Base-by-base conservation (phyloP, 2,329 filamentous ascomycete species). In the Cercospora sojina region DNA sequence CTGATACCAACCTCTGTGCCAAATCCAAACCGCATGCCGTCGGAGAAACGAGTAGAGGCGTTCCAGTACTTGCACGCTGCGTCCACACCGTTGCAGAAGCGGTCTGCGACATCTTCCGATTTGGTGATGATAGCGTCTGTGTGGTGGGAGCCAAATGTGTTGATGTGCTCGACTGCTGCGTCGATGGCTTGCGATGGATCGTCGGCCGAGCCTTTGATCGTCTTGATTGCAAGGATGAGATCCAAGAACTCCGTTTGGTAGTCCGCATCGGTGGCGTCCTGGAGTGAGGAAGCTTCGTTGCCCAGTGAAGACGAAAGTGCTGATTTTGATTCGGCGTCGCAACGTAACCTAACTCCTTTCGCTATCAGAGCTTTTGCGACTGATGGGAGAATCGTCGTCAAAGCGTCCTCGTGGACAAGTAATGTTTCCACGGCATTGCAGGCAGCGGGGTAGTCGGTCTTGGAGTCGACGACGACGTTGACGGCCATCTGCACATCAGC, bases 1-100 rank as follows among this genome's bases (percentile, higher is more conserved):
- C 91, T 96, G 80, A 99, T 98, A 63, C 95, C 95, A 25, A 99
- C 95, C 81, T 99, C 95, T 0, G 95, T 98, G 57, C 95, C 95
- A 80, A 99, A 99, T 7, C 95, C 95, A 78, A 96, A 98, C 49
- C 95, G 86, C 91, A 96, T 97, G 7, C 95, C 95, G 78, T 99
- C 95, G 5, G 93, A 93, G 81, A 99, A 94, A 59, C 95, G 87
- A 8, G 92, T 97, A 25, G 92, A 96, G 7, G 93, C 91, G 78
- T 99, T 99, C 93, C 94, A 97, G 84, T 96, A 99, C 18, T 94
- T 93, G 61, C 93, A 94, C 0, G 93, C 91, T 29, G 92, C 92
- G 80, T 98, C 95, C 59, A 98, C 87, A 66, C 87, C 87, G 53
- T 87, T 86, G 86, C 96, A 91, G 83, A 98, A 99, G 59, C 83